Base-by-base conservation (phyloP, 169 alveolate species). In the Ichthyophthirius multifiliis region DNA sequence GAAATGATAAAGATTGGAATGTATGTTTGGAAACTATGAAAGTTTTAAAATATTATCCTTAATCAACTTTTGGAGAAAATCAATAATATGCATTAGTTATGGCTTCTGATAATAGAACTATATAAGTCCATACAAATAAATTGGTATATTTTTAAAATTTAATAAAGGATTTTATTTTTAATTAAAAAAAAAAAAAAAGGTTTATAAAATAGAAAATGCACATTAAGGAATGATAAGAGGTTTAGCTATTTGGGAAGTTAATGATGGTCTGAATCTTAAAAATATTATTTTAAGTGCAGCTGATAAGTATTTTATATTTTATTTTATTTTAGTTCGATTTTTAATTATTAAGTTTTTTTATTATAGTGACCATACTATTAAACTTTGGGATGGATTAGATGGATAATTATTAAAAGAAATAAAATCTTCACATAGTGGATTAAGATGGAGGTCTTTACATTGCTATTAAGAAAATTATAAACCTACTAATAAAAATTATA, bases 221-320 rank as follows among this genome's bases (percentile, higher is more conserved):
- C 71, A 55, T 55, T 34, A 55, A 55, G 71, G 71, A 27, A 55
- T 55, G 71, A 55, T 55, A 10, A 55, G 71, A 27, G 71, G 71
- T 3, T 6, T 55, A 23, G 23, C 43, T 27, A 39, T 55, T 2
- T 55, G 71, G 71, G 71, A 55, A 55, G 71, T 55, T 0, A 55
- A 39, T 13, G 71, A 55, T 55, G 71, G 71, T 55, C 16, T 55
- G 7, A 55, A 55, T 27, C 13, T 55, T 10, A 55, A 39, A 27
- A 55, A 55, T 16, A 55, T 55, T 10, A 55, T 55, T 16, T 27
- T 55, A 3, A 55, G 43, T 1, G 71, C 71, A 27, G 71, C 43
- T 27, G 71, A 55, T 27, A 10, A 55, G 71, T 55, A 55, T 15
- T 16, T 20, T 27, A 6, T 45, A 45, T 5, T 3, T 45, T 55